Percentiles rank a stretch among this genome's conserved stretches.
These are phyloP conservation scores for Schoenoplectus triqueter DNA, from an alignment of 202 grass and related monocot species.

Conservation along the genomic window DNA sequence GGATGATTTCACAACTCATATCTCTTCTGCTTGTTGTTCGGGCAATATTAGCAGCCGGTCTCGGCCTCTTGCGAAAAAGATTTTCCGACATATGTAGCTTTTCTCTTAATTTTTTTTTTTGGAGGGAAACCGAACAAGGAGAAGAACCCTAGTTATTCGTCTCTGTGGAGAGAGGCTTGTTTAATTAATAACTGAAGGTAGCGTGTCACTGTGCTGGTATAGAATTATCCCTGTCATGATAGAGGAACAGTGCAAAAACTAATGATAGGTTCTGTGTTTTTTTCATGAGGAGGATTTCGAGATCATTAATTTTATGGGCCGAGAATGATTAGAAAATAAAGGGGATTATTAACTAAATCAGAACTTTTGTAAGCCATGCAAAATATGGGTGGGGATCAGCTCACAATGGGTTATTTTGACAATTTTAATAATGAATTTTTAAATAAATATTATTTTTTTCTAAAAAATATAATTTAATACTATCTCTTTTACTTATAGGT, in stretches of 20 bases:
- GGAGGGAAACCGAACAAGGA: neutral
- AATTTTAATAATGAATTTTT: too few species aligned
- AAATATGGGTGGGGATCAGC: too few species aligned
- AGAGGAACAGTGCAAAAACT: conserved; percentile 12
- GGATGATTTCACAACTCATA: neutral
- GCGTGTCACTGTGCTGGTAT: neutral
- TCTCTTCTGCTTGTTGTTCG: conserved; percentile 42
- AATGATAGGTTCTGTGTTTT: conserved; percentile 28
- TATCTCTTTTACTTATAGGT: too few species aligned
- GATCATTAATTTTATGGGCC: neutral
- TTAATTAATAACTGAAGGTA: conserved; percentile 17
- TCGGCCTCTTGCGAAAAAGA: conserved; percentile 24
- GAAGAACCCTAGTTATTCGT: conserved; percentile 21
- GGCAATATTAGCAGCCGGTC: conserved; percentile 14
- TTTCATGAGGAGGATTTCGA: conserved; percentile 12
- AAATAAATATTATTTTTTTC: too few species aligned
- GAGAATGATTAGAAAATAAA: too few species aligned
- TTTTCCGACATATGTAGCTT: conserved; percentile 26
- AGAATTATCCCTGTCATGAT: conserved; percentile 19
- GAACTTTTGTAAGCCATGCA: too few species aligned
- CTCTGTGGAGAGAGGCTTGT: conserved; percentile 22
- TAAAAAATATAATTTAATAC: too few species aligned
- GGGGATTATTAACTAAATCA: too few species aligned
- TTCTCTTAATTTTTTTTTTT: neutral
- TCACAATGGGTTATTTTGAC: too few species aligned